Base-by-base conservation (phyloP, 202 grass and related monocot species). In the Schoenoplectus triqueter region DNA sequence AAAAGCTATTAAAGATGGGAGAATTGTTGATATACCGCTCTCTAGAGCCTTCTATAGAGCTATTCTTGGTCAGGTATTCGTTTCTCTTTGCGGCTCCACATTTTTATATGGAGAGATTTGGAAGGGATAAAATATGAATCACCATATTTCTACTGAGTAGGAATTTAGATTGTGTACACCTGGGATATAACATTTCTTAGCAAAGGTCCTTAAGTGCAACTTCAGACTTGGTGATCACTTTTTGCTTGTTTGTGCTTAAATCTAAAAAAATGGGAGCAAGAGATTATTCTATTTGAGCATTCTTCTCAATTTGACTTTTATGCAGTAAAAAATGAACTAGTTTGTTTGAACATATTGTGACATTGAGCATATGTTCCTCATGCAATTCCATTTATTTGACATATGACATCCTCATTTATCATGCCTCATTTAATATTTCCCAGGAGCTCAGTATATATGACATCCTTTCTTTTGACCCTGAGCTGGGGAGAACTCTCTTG, bases 21-120 rank as follows among this genome's bases (percentile, higher is more conserved):
- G 96, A 64, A 99, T 96, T 87, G 82, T 99, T 0, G 96, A 99
- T 85, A 90, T 96, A 85, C 89, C 96, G 74, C 93, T 99, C 89
- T 99, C 93, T 85, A 94, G 80, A 83, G 85, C 91, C 83, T 96
- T 99, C 81, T 96, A 96, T 78, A 99, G 89, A 85, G 89, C 92
- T 90, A 86, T 99, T 52, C 85, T 96, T 62, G 91, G 87, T 15
- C 93, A 96, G 96, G 96, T 99, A 84, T 21, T 78, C 44, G 45
- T 81, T n/a, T 85, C 8, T 83, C 15, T 83, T 79, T 59, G 55
- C 10, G 39, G 22, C 6, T 61, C 22, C 19, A 75, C 72, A 61
- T 54, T 55, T 61, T 61, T 79, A 54, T n/a, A 5, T 13, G 31
- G 55, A 50, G 15, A 44, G 51, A 74, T 74, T 76, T 78, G 52